Base-by-base conservation (phyloP, 2,329 filamentous ascomycete species). In the Aspergillus fischeri region DNA sequence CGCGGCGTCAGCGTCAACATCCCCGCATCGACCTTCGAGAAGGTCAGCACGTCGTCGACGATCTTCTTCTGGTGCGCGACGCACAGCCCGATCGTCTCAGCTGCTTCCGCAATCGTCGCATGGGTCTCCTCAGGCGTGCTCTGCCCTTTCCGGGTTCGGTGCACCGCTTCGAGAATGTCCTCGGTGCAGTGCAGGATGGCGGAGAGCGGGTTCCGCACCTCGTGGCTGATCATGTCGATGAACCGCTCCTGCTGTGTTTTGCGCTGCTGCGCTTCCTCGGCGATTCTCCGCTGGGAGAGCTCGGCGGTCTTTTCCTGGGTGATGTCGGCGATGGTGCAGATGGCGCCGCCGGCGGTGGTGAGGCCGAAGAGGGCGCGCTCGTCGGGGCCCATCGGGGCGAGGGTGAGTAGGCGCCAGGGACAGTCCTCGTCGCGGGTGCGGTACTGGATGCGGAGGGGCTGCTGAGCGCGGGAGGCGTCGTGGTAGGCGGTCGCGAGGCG, bases 301-400 rank as follows among this genome's bases (percentile, higher is more conserved):
- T 95, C 91, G 1, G 91, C 90, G 80, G 87, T 88, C 71, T 95
- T 96, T 70, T 94, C 90, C 54, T 89, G 84, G 20, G 88, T 91
- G 62, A 96, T 95, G 67, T 95, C 90, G 0, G 90, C 93, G 52
- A 95, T 87, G 4, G 70, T 68, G 53, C 65, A 67, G n/a, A 68
- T 58, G 8, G 60, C 63, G 0, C 67, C 62, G 0, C 60, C 60
- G 1, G 49, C 49, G 1, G 44, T 48, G 5, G 42, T 11, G 2
- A 64, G 25, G 0, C 52, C 27, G 32, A 67, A 62, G 1, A 57
- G 52, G 11, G 54, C 48, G 3, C 58, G 38, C 25, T 67, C 58
- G 1, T 54, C 48, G 2, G 55, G 28, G 4, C 20, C 49, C 27
- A 70, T 28, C 1, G 57, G 60, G 8, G 51, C 57, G 29, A 70